A percentile compares a stretch with the other conserved stretches of the same genome.
Conservation (phyloP, 106 monocot species). For the Dendrobium nobile region DNA sequence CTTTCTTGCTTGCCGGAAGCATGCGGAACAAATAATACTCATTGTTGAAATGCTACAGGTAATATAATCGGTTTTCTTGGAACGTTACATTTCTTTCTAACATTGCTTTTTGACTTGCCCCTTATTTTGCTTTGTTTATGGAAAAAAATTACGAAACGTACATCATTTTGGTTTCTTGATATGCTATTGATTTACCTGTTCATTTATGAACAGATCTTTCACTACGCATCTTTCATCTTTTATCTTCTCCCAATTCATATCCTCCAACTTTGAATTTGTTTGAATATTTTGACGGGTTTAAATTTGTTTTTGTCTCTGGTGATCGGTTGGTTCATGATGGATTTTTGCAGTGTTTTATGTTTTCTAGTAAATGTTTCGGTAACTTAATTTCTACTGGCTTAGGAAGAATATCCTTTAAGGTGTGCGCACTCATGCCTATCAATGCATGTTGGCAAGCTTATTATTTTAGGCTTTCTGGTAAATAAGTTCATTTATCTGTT, state of each 20-base stretch:
- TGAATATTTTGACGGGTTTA: not conserved
- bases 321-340: too few species aligned
- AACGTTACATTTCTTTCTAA: not conserved
- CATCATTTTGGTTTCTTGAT: not conserved
- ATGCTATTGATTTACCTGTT: not conserved
- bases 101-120: not conserved
- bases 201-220: not conserved
- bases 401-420: too few species aligned
- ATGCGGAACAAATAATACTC: conserved; percentile 95
- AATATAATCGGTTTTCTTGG: not conserved
- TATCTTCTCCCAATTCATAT: not conserved
- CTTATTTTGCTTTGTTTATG: not conserved
- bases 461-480: too few species aligned
- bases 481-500: too few species aligned
- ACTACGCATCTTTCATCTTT: not conserved
- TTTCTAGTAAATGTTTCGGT: too few species aligned
- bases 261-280: not conserved
- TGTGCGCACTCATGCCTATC: too few species aligned
- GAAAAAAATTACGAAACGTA: not conserved
- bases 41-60: conserved; percentile 99
- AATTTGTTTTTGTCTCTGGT: too few species aligned
- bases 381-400: too few species aligned
- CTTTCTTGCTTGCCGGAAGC: conserved; percentile 98
- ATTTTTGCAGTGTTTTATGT: too few species aligned
- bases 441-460: too few species aligned